These are phyloP conservation scores for Capronia americana DNA, from an alignment of 2,329 filamentous ascomycete species.

Conservation along the genomic window DNA sequence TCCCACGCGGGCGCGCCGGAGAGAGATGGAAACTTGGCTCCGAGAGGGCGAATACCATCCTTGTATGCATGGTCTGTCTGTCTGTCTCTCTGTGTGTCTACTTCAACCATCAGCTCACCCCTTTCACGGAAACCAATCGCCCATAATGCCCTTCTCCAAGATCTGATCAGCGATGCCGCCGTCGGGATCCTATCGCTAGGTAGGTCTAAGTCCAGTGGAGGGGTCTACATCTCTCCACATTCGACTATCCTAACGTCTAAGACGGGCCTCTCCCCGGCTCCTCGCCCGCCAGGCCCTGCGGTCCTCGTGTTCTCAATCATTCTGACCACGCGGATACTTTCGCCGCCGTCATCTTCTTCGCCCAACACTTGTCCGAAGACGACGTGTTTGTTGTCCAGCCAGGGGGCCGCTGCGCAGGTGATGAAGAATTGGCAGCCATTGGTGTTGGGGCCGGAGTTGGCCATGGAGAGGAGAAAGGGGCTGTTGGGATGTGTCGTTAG, in stretches of 20 bases:
- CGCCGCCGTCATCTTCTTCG: slow-evolving; percentile 22
- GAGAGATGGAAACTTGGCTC: background rate
- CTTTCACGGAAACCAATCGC: background rate
- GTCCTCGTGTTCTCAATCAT: slow-evolving; percentile 94
- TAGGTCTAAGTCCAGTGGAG: too few species aligned
- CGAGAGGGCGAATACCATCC: background rate
- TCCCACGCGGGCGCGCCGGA: too few species aligned
- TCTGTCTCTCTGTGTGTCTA: background rate
- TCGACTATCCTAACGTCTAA: slow-evolving; percentile 82
- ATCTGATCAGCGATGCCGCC: background rate
- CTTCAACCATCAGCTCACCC: background rate
- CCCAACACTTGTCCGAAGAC: slow-evolving; percentile 91
- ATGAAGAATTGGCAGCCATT: slow-evolving; percentile 99
- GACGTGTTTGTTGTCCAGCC: slow-evolving; percentile 90
- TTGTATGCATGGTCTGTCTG: too few species aligned
- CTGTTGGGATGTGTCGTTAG: background rate
- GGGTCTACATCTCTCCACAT: slow-evolving; percentile 85
- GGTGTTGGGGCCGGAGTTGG: slow-evolving; percentile 90
- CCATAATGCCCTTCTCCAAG: background rate
- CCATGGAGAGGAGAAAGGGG: slow-evolving; percentile 88
- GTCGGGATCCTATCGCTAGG: too few species aligned
- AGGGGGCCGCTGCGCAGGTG: slow-evolving; percentile 84
- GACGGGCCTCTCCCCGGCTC: slow-evolving; percentile 71
- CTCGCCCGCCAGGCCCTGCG: slow-evolving; percentile 57
- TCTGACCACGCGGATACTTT: slow-evolving; percentile 82